These are phyloP conservation scores for Scedosporium aurantiacum DNA, from an alignment of 2,329 filamentous ascomycete genomes.

Conservation along the genomic window DNA sequence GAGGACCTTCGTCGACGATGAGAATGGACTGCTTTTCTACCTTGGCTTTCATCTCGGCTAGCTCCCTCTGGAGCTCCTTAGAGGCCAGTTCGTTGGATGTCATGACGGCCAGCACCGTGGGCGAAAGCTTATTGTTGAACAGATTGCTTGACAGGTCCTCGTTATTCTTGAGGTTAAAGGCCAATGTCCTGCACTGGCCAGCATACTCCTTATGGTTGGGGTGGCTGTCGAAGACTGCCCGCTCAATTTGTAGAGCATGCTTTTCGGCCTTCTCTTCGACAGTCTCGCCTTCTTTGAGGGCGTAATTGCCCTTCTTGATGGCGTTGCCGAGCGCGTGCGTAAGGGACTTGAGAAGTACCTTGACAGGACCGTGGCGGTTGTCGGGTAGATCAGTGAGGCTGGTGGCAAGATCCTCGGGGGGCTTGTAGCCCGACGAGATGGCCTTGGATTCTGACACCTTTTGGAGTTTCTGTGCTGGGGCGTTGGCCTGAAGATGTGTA, in stretches of 20 bases:
- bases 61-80: constrained; percentile 72
- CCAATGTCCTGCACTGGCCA: constrained; percentile 61
- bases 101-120: constrained; percentile 78
- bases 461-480: constrained; percentile 33
- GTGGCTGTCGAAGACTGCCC: constrained; percentile 50
- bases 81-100: constrained; percentile 82
- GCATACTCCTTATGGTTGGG: constrained; percentile 40
- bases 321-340: constrained; percentile 53
- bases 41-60: constrained; percentile 64
- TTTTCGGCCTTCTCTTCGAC: constrained; percentile 55
- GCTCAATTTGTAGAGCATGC: constrained; percentile 70
- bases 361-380: constrained; percentile 56
- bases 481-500: constrained; percentile 20
- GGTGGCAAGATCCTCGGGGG: constrained; percentile 39
- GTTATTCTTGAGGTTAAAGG: constrained; percentile 86
- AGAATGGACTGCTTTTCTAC: constrained; percentile 78
- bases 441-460: constrained; percentile 42
- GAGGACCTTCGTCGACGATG: constrained; percentile 62
- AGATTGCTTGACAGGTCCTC: constrained; percentile 64
- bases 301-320: constrained; percentile 53
- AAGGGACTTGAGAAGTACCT: constrained; percentile 60
- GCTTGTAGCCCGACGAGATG: constrained; percentile 30
- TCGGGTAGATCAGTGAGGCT: constrained; percentile 47
- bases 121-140: constrained; percentile 59
- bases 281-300: constrained; percentile 51